phyloP scores from a whole-genome alignment of 371 early-diverging fungal genomes.

The Haplosporangium sp. region DNA sequence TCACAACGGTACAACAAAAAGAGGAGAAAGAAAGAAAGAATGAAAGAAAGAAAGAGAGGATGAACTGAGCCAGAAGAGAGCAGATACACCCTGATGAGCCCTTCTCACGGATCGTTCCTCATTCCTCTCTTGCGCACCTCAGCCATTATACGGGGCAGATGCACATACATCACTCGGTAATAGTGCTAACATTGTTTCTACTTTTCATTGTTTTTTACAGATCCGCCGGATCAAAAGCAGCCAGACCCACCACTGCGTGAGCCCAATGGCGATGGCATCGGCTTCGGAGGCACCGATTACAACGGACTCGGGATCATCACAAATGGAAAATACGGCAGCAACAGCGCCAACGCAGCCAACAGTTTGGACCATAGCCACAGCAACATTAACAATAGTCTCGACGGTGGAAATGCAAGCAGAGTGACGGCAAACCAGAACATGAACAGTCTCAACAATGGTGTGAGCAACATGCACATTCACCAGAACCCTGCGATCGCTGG shows the following conservation, averaged over 20 bases:
- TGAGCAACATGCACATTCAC: constrained; percentile 44
- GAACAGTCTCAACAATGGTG: constrained; percentile 9
- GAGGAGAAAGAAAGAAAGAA: background rate
- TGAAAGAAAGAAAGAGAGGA: background rate
- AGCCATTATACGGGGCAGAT: no score
- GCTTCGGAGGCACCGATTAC: background rate
- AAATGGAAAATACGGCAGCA: constrained; percentile 4
- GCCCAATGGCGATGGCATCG: constrained; percentile 11
- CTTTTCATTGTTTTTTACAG: background rate
- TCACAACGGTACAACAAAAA: background rate
- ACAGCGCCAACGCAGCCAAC: background rate
- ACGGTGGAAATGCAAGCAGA: constrained; percentile 4
- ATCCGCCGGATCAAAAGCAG: constrained; percentile 30
- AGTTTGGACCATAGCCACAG: constrained; percentile 12
- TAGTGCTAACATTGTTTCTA: constrained; percentile 3
- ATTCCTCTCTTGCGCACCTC: no score
- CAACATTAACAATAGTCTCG: constrained; percentile 5
- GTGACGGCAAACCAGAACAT: constrained; percentile 16
- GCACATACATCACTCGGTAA: no score
- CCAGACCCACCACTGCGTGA: constrained; percentile 5
- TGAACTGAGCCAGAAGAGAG: background rate
- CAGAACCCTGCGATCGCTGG: constrained; percentile 38
- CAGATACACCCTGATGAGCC: no score
- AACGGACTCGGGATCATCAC: background rate
- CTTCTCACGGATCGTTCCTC: no score